Evolutionary conservation across 495 filamentous ascomycete genomes (phyloP), one percentile per base, ranked within the genome.

Genomic region (Staphylotrichum longicolle): DNA sequence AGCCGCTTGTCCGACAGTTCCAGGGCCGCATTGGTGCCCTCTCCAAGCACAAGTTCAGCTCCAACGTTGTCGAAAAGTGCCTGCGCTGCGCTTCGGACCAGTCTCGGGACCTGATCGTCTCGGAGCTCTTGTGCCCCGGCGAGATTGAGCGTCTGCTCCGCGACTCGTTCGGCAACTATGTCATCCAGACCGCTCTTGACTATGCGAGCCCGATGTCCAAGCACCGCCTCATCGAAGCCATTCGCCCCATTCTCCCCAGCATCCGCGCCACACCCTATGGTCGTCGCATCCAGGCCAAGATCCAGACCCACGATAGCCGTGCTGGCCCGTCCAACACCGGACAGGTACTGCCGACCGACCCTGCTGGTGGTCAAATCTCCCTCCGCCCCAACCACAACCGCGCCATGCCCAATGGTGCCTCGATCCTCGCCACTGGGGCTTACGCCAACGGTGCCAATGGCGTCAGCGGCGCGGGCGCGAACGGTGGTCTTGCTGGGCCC

Each of bases 1-100:
- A 91, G 63, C 93, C 92, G 1, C 76, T 98, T 10, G 92, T 94
- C 56, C 75, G 80, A 33, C 84, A 82, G 62, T 97, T 98, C 78
- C 71, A 78, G 34, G 86, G 87, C 60, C 85, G 89, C 65, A 86
- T 98, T 66, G 75, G 83, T 35, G 75, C 80, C 50, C 79, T 98
- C 10, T 96, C 95, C 4, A 94, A 91, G 76, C 95, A 98, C 74
- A 98, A 98, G 75, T 98, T 98, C 78, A 96, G 92, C 79, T 97
- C 93, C 57, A 98, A 98, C 68, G 94, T 98, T 53, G 91, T 98
- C 60, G 94, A 98, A 77, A 98, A 98, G 75, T 96, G 93, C 70
- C 84, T 98, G 50, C 91, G 93, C 34, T 92, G 88, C 68, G 86
- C 91, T 1, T 83, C 87, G 46, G 69, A 79, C 5, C 73, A 75